These are phyloP conservation scores for Daldinia bambusicola DNA, from an alignment of 495 filamentous ascomycete genomes.

Conservation along the genomic window DNA sequence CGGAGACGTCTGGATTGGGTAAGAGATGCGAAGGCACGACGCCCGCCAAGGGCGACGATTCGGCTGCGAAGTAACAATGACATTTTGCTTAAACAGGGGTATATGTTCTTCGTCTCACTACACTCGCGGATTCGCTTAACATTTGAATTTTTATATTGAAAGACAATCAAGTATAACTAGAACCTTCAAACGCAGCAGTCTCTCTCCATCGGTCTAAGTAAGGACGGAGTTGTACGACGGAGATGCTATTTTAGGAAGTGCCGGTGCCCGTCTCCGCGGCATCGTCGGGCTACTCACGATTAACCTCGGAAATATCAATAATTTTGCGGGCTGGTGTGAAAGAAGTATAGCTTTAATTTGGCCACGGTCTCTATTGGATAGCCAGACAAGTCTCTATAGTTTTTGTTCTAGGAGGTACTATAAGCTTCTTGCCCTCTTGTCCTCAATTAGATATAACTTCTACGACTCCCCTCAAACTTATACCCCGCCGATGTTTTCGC, in stretches of 20 bases:
- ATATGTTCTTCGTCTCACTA: neutral
- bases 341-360: neutral
- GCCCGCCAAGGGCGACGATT: neutral
- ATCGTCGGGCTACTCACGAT: neutral
- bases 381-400: neutral
- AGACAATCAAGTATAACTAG: neutral
- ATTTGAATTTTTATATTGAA: neutral
- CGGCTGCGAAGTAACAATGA: constrained; percentile 18
- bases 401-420: neutral
- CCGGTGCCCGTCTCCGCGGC: constrained; percentile 9
- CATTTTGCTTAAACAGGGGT: constrained; percentile 12
- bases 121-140: too few relatives aligned
- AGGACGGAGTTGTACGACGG: constrained; percentile 20
- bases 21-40: constrained; percentile 34
- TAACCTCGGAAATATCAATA: neutral
- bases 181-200: constrained; percentile 18
- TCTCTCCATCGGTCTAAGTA: neutral
- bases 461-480: neutral
- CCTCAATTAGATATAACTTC: too few relatives aligned
- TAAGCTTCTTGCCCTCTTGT: too few relatives aligned
- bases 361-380: neutral
- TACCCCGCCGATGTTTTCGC: neutral
- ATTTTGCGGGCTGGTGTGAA: neutral
- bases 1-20: constrained; percentile 6
- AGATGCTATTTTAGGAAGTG: constrained; percentile 27